These are phyloP conservation scores for Penicillium frequentans DNA, from an alignment of 2,329 filamentous ascomycete genomes.

Conservation along the genomic window DNA sequence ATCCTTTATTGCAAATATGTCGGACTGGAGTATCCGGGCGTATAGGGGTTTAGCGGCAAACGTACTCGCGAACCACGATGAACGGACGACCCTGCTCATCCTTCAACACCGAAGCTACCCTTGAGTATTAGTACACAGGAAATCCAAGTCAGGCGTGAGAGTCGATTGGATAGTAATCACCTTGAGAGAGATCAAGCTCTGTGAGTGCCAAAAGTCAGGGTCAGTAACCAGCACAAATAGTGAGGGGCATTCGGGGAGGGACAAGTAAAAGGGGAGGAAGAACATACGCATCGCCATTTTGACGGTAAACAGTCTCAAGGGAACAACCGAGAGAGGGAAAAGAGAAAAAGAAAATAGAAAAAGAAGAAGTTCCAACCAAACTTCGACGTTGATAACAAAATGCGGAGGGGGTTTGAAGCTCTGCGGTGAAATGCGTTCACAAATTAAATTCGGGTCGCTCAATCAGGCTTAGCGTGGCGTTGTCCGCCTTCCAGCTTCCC, in stretches of 20 bases:
- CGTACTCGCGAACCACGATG: slow-evolving; percentile 96
- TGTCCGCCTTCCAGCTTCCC: slow-evolving; percentile 26
- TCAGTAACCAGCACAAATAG: slow-evolving; percentile 28
- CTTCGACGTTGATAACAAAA: slow-evolving; percentile 11
- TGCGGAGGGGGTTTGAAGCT: slow-evolving; percentile 27
- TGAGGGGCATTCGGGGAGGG: slow-evolving; percentile 36
- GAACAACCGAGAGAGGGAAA: slow-evolving; percentile 11
- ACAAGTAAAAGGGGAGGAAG: slow-evolving; percentile 8
- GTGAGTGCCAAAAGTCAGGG: slow-evolving; percentile 12
- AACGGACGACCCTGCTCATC: slow-evolving; percentile 97
- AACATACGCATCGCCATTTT: slow-evolving; percentile 51
- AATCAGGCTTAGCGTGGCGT: slow-evolving; percentile 34
- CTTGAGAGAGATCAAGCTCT: slow-evolving; percentile 52
- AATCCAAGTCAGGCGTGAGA: slow-evolving; percentile 15
- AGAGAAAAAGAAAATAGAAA: slow-evolving; percentile 3
- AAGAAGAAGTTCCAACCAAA: slow-evolving; percentile 5
- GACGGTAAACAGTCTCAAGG: slow-evolving; percentile 35
- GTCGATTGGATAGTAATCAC: slow-evolving; percentile 23
- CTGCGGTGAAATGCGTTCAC: slow-evolving; percentile 22
- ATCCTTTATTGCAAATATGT: not conserved
- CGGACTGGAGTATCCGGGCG: not conserved
- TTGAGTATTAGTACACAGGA: slow-evolving; percentile 18
- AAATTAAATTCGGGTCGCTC: slow-evolving; percentile 42
- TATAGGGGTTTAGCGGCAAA: slow-evolving; percentile 28
- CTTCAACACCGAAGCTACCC: slow-evolving; percentile 74